A percentile compares a stretch with the other conserved stretches of the same genome.
phyloP scores from a whole-genome alignment of 2,329 filamentous ascomycete species.

The Didymella segeticola region DNA sequence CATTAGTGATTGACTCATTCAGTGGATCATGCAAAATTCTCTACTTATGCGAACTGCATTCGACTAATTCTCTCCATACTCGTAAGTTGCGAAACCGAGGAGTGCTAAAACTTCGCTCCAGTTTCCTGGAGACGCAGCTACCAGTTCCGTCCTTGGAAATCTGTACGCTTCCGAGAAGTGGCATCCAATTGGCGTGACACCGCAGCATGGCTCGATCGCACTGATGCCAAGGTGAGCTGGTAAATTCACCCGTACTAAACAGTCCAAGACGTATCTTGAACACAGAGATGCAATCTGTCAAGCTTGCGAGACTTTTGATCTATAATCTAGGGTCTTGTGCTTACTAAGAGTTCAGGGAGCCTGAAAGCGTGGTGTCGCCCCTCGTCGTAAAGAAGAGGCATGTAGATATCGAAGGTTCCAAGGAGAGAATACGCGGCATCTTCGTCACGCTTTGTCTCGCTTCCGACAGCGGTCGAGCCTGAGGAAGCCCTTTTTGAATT shows the following conservation, averaged over 20 bases:
- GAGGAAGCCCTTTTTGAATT: background rate
- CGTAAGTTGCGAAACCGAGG: background rate
- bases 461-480: constrained; percentile 20
- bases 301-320: no score
- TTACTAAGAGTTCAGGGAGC: no score
- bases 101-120: background rate
- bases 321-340: no score
- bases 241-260: background rate
- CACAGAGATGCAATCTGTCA: background rate
- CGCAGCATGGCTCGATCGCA: background rate
- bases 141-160: background rate
- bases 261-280: background rate
- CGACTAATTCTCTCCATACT: background rate
- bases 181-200: background rate
- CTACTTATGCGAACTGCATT: background rate
- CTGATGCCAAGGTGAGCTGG: background rate
- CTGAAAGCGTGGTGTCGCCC: no score
- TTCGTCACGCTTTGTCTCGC: constrained; percentile 30
- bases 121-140: background rate
- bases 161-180: background rate
- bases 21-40: background rate
- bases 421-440: constrained; percentile 24
- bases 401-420: constrained; percentile 17
- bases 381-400: constrained; percentile 14
- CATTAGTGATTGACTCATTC: background rate